Evolutionary conservation across 2,329 filamentous ascomycete species (phyloP), one percentile per base, ranked within the genome.

Genomic region (Leptographium flavum): DNA sequence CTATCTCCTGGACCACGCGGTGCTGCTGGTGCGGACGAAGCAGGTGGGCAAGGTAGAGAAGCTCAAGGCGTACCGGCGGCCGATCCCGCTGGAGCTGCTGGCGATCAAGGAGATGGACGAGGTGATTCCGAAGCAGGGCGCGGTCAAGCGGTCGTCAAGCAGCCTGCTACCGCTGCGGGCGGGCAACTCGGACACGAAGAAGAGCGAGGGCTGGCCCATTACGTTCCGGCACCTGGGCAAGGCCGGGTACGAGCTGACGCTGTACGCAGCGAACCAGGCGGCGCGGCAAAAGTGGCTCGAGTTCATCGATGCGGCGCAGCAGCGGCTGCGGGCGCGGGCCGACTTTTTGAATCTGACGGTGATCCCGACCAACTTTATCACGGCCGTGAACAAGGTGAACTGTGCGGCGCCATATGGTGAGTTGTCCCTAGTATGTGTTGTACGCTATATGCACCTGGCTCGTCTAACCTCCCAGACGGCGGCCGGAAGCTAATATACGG

Each of bases 101-200:
- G 81, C 92, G 22, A 96, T 98, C 54, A 81, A 83, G 44, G 90
- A 96, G 59, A 96, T 98, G 90, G 90, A 96, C 44, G 87, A 95
- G 59, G 81, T 96, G 27, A 85, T 94, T 36, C 88, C 88, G 3
- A 80, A 76, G 51, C 64, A 81, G 41, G 87, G 87, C 22, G 71
- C 87, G 39, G 70, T 87, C 30, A 96, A 94, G 66, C 75, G 92
- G 43, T 81, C 88, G 14, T 92, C 87, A 3, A 90, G 87, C 60
- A 69, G 96, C 56, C 76, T 93, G 38, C 70, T 74, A 31, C 66
- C 69, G 43, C 65, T 74, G 38, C 63, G 71, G 40, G 63, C 64
- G 46, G 67, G 66, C 42, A 60, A 63, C 33, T 58, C 60, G 3
- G 69, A 72, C 39, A 74, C 81, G 53, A 78, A 74, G 58, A 75